These are phyloP conservation scores for Phyllosticta ampelicida DNA, from an alignment of 2,329 filamentous ascomycete genomes.

Conservation along the genomic window DNA sequence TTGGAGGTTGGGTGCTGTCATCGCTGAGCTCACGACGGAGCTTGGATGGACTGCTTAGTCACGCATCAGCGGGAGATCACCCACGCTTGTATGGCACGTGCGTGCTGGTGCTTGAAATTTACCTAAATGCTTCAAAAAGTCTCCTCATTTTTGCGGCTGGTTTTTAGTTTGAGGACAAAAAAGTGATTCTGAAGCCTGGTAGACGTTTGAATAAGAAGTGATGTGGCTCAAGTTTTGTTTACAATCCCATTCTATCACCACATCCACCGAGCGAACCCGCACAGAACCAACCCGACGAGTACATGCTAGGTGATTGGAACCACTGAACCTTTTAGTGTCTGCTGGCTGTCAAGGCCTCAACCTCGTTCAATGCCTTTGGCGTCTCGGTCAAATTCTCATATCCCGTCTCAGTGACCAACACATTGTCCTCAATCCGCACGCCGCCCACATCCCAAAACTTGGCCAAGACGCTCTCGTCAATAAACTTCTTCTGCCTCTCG, in stretches of 20 bases:
- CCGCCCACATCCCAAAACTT: slow-evolving; percentile 72
- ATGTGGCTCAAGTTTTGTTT: background rate
- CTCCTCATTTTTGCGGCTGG: background rate
- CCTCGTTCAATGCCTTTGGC: slow-evolving; percentile 59
- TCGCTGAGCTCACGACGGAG: background rate
- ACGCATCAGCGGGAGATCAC: background rate
- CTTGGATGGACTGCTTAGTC: background rate
- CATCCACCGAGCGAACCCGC: background rate
- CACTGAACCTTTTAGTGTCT: background rate
- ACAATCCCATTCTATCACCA: background rate
- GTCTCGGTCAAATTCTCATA: slow-evolving; percentile 75
- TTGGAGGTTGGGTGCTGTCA: background rate
- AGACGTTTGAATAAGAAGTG: background rate
- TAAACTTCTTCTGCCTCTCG: slow-evolving; percentile 49
- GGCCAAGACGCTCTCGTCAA: slow-evolving; percentile 55
- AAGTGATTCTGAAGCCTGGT: background rate
- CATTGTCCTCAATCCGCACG: slow-evolving; percentile 84
- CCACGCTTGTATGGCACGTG: background rate
- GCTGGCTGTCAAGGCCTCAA: slow-evolving; percentile 3
- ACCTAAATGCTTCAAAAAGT: background rate
- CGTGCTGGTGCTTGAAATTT: background rate
- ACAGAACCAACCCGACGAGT: no score
- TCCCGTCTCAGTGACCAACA: slow-evolving; percentile 67
- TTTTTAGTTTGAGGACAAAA: background rate
- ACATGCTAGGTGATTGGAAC: no score